Conservation (phyloP, 192 early-diverging fungal genomes). For the Backusella westeae region DNA sequence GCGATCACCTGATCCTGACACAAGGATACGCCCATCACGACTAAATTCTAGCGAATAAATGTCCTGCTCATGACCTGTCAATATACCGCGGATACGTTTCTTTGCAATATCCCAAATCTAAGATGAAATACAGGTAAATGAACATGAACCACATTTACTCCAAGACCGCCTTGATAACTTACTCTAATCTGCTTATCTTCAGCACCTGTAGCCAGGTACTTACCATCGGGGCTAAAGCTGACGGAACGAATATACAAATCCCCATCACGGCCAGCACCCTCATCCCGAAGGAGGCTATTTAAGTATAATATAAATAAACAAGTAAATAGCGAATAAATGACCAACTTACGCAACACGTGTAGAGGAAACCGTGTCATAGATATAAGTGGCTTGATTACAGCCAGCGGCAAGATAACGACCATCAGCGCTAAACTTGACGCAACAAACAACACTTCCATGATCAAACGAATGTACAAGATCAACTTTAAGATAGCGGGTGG, state of each 20-base stretch:
- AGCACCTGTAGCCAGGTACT: conserved; percentile 89
- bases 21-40: conserved; percentile 82
- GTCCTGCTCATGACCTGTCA: conserved; percentile 94
- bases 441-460: conserved; percentile 89
- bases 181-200: conserved; percentile 95
- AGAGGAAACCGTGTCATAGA: conserved; percentile 72
- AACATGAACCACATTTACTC: not conserved
- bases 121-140: not conserved
- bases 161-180: conserved; percentile 4
- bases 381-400: conserved; percentile 89
- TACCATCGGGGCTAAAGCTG: conserved; percentile 91
- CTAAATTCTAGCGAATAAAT: conserved; percentile 97
- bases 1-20: conserved; percentile 87
- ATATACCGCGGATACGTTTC: conserved; percentile 62
- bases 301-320: not conserved
- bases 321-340: not conserved
- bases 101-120: conserved; percentile 72
- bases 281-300: conserved; percentile 74
- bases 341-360: conserved; percentile 24
- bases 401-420: conserved; percentile 94
- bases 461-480: conserved; percentile 65
- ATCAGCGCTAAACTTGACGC: conserved; percentile 94
- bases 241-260: conserved; percentile 97
- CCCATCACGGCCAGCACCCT: conserved; percentile 66
- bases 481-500: conserved; percentile 61